A percentile compares a stretch with the other conserved stretches of the same genome.
Evolutionary conservation across 768 basidiomycete species (phyloP).

Genomic region (Boletus vermiculosoides): DNA sequence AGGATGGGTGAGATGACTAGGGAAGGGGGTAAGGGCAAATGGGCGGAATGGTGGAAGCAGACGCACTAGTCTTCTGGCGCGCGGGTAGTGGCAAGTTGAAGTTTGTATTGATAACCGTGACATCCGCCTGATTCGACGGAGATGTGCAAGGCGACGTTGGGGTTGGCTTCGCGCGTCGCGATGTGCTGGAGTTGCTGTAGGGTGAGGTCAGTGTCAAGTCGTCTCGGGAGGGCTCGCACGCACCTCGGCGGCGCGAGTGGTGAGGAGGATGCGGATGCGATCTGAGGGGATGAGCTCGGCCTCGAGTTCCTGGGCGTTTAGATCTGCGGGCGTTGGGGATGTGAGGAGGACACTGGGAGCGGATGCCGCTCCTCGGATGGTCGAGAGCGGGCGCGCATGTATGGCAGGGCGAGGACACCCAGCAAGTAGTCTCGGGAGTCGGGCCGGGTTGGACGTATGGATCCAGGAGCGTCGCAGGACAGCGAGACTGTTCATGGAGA

Average conservation of each 20-base stretch:
- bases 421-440: neutral
- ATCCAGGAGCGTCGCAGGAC: neutral
- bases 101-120: conserved; percentile 96
- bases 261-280: conserved; percentile 56
- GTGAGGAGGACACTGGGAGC: conserved; percentile 36
- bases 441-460: neutral
- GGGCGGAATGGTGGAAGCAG: neutral
- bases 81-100: conserved; percentile 67
- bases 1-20: conserved; percentile 72
- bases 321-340: conserved; percentile 50
- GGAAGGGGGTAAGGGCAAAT: neutral
- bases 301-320: conserved; percentile 63
- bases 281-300: conserved; percentile 55
- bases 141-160: conserved; percentile 70
- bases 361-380: conserved; percentile 6
- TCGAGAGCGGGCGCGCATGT: neutral
- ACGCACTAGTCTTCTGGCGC: conserved; percentile 85
- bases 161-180: conserved; percentile 53
- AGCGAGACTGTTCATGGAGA: neutral
- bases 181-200: conserved; percentile 73
- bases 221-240: conserved; percentile 2
- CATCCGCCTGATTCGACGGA: conserved; percentile 93
- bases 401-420: neutral
- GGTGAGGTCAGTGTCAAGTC: neutral
- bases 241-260: conserved; percentile 77